Evolutionary conservation across 768 basidiomycete genomes (phyloP).

Genomic region (Lentinula detonsa): DNA sequence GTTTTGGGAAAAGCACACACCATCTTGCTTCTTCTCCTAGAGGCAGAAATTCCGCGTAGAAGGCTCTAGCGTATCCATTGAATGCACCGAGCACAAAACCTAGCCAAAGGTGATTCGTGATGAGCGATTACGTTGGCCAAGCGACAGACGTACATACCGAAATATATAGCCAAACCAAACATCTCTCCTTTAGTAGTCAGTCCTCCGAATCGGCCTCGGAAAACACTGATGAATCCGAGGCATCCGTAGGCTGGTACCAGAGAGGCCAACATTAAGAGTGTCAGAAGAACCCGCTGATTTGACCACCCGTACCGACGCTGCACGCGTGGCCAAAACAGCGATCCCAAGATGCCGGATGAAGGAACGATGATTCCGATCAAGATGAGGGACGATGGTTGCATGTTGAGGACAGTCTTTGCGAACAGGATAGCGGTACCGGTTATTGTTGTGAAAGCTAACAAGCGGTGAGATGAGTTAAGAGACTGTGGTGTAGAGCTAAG

Average conservation of each 20-base stretch:
- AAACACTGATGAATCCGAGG: conserved; percentile 62
- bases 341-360: conserved; percentile 72
- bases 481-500: neutral
- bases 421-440: conserved; percentile 91
- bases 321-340: conserved; percentile 71
- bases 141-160: conserved; percentile 39
- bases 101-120: conserved; percentile 16
- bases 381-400: conserved; percentile 73
- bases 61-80: conserved; percentile 83
- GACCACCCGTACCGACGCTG: conserved; percentile 59
- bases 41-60: conserved; percentile 84
- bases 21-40: conserved; percentile 86
- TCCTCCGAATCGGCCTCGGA: conserved; percentile 57
- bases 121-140: neutral
- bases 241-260: conserved; percentile 78
- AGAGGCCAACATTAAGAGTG: conserved; percentile 61
- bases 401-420: conserved; percentile 81
- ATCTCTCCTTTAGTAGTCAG: conserved; percentile 79
- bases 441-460: conserved; percentile 81
- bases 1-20: conserved; percentile 30
- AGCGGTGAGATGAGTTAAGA: neutral
- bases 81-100: conserved; percentile 83
- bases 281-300: conserved; percentile 60
- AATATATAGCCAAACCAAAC: conserved; percentile 77
- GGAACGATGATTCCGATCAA: conserved; percentile 79